phyloP scores from a whole-genome alignment of 2,329 filamentous ascomycete genomes.

The Hypoxylon sp. region DNA sequence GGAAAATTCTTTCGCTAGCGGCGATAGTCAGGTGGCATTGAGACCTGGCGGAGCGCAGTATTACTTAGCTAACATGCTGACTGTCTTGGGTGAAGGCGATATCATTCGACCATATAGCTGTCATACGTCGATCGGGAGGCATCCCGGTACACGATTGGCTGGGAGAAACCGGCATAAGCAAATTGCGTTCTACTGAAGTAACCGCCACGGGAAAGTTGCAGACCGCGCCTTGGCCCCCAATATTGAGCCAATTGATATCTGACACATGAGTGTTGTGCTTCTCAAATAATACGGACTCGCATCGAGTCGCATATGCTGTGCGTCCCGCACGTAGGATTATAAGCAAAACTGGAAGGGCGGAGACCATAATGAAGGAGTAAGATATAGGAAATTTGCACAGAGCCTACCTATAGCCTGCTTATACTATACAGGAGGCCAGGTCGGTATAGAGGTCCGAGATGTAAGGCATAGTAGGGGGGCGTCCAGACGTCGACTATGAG shows the following conservation, averaged over 20 bases:
- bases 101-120: constrained; percentile 16
- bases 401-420: constrained; percentile 32
- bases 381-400: neutral
- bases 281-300: constrained; percentile 3
- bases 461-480: constrained; percentile 21
- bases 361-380: neutral
- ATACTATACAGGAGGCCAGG: constrained; percentile 15
- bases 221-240: constrained; percentile 15
- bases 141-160: constrained; percentile 15
- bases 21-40: constrained; percentile 25
- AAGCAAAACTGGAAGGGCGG: constrained; percentile 16
- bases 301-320: constrained; percentile 29
- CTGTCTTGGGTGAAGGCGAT: neutral
- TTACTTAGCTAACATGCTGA: constrained; percentile 9
- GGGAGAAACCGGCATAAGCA: neutral
- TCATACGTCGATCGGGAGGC: constrained; percentile 2
- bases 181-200: constrained; percentile 1
- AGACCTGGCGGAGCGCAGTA: constrained; percentile 8
- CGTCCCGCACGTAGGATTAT: constrained; percentile 21
- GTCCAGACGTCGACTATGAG: constrained; percentile 20
- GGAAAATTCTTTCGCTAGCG: constrained; percentile 2
- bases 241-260: constrained; percentile 28
- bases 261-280: constrained; percentile 16
- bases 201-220: constrained; percentile 8
- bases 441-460: constrained; percentile 3